These are phyloP conservation scores for Coniosporium tulheliwenetii DNA, from an alignment of 2,329 filamentous ascomycete genomes.

Conservation along the genomic window DNA sequence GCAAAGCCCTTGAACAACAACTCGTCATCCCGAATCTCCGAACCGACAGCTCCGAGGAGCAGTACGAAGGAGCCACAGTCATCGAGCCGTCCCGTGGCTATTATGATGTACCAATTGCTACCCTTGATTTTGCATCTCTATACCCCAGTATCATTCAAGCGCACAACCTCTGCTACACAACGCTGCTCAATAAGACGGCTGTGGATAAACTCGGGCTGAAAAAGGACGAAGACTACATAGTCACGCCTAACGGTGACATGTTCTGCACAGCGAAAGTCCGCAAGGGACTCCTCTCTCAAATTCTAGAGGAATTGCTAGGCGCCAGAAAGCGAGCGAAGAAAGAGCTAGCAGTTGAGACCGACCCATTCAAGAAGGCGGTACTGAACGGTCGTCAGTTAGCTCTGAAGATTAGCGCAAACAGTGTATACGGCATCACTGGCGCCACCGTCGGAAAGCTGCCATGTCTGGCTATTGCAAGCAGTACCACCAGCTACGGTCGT, in stretches of 20 bases:
- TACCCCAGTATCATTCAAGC: constrained; percentile 99
- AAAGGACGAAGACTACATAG: constrained; percentile 89
- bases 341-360: constrained; percentile 74
- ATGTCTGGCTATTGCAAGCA: constrained; percentile 88
- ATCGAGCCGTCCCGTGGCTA: constrained; percentile 90
- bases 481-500: constrained; percentile 90
- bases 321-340: constrained; percentile 91
- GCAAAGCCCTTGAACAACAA: constrained; percentile 84
- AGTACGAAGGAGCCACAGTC: constrained; percentile 95
- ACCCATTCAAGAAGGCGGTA: constrained; percentile 95
- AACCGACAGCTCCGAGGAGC: constrained; percentile 57
- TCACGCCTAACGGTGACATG: constrained; percentile 86
- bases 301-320: constrained; percentile 82
- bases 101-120: constrained; percentile 89
- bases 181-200: constrained; percentile 62
- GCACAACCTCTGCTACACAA: constrained; percentile 97
- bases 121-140: constrained; percentile 94
- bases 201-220: constrained; percentile 62
- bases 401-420: constrained; percentile 93
- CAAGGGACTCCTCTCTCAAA: constrained; percentile 85
- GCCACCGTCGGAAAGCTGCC: constrained; percentile 92
- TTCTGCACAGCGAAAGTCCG: constrained; percentile 80
- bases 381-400: constrained; percentile 93
- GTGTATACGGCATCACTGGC: constrained; percentile 92
- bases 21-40: constrained; percentile 83